phyloP scores from a whole-genome alignment of 352 stramenopile species.

The Phytophthora tentaculata region DNA sequence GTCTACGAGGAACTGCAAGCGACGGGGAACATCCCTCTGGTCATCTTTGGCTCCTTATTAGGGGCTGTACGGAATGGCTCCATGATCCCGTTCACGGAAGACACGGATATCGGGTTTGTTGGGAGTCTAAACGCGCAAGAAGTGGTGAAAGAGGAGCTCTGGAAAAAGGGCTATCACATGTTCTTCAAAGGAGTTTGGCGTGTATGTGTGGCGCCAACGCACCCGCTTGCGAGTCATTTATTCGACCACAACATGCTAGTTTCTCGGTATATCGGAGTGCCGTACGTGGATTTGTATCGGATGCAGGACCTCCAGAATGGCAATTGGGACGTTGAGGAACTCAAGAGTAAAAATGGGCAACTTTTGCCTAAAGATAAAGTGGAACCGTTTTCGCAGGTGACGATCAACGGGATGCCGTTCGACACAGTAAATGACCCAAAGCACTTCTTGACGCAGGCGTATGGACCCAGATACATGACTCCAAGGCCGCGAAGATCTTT shows the following conservation, averaged over 20 bases:
- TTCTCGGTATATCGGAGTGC: constrained; percentile 16
- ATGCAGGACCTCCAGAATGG: constrained; percentile 19
- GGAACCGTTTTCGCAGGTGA: constrained; percentile 31
- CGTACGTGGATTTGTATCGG: constrained; percentile 55
- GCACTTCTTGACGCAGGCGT: constrained; percentile 40
- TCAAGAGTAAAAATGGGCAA: constrained; percentile 21
- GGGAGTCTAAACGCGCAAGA: constrained; percentile 14
- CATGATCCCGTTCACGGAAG: constrained; percentile 63
- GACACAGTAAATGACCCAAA: constrained; percentile 43
- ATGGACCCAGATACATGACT: constrained; percentile 44
- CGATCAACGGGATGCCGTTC: constrained; percentile 42
- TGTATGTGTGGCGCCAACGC: constrained; percentile 49
- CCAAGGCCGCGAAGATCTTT: constrained; percentile 13
- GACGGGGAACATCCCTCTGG: constrained; percentile 29
- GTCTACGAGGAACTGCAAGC: constrained; percentile 52
- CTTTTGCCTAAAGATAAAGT: constrained; percentile 25
- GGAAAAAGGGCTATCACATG: constrained; percentile 58
- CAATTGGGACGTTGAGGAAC: constrained; percentile 27
- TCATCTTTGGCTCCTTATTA: constrained; percentile 56
- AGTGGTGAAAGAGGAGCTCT: constrained; percentile 21
- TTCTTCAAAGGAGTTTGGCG: constrained; percentile 45
- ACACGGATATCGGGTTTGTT: constrained; percentile 54
- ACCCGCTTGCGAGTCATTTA: constrained; percentile 42
- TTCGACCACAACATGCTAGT: constrained; percentile 33
- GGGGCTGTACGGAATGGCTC: constrained; percentile 53